Percentiles rank a stretch among this genome's conserved stretches.
phyloP scores from a whole-genome alignment of 108 stramenopile genomes.

The Seminavis robusta region DNA sequence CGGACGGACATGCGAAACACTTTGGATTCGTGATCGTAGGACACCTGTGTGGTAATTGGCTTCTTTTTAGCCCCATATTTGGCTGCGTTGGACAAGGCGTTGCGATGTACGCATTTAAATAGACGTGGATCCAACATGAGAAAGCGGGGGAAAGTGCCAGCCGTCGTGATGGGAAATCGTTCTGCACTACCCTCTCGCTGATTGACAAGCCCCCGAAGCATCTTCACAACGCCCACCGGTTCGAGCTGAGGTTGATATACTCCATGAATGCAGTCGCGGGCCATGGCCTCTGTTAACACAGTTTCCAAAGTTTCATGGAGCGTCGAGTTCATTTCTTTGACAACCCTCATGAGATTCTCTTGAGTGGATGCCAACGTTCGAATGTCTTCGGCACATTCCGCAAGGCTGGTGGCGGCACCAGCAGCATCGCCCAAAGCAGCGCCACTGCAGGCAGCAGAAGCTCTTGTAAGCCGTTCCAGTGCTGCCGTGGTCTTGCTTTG shows the following conservation, averaged over 20 bases:
- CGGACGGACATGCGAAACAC: slow-evolving; percentile 38
- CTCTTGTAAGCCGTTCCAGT: too few species aligned
- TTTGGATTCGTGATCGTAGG: slow-evolving; percentile 22
- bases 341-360: too few species aligned
- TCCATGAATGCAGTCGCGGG: slow-evolving; percentile 61
- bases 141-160: slow-evolving; percentile 38
- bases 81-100: slow-evolving; percentile 71
- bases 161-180: slow-evolving; percentile 38
- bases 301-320: slow-evolving; percentile 58
- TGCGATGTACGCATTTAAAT: slow-evolving; percentile 59
- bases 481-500: too few species aligned
- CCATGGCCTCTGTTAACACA: slow-evolving; percentile 67
- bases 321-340: slow-evolving; percentile 39
- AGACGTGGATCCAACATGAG: slow-evolving; percentile 48
- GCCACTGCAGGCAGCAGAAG: too few species aligned
- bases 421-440: not conserved
- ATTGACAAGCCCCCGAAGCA: slow-evolving; percentile 20
- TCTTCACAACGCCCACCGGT: slow-evolving; percentile 26
- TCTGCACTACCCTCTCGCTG: slow-evolving; percentile 11
- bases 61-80: slow-evolving; percentile 64
- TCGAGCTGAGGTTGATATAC: slow-evolving; percentile 42
- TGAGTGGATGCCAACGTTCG: too few species aligned
- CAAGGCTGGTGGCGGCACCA: not conserved
- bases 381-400: slow-evolving; percentile 2
- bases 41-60: slow-evolving; percentile 35